Evolutionary conservation across 768 basidiomycete genomes (phyloP).

Genomic region (Hebeloma cylindrosporum): DNA sequence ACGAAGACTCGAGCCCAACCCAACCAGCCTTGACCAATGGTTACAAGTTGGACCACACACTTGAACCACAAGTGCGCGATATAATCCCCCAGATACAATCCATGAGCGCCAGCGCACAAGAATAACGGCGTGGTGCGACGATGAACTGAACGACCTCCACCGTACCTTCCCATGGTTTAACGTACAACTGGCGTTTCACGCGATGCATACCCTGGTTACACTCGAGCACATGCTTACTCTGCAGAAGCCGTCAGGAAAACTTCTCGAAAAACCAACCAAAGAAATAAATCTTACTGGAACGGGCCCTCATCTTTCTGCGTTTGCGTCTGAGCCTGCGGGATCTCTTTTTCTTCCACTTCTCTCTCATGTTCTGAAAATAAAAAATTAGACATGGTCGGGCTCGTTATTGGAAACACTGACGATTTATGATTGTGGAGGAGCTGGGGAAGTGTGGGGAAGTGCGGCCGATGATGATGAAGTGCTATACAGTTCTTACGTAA

Average conservation of each 20-base stretch:
- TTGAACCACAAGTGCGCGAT: constrained; percentile 7
- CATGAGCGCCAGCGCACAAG: background rate
- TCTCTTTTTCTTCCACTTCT: constrained; percentile 97
- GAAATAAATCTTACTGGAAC: constrained; percentile 66
- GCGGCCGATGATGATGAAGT: too few species aligned
- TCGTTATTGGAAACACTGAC: constrained; percentile 24
- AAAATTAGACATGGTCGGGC: background rate
- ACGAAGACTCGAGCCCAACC: constrained; percentile 12
- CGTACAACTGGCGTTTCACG: constrained; percentile 6
- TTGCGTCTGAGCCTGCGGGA: constrained; percentile 91
- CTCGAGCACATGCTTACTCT: constrained; percentile 38
- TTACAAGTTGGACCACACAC: constrained; percentile 8
- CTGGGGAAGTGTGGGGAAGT: constrained; percentile 19
- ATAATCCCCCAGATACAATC: constrained; percentile 12
- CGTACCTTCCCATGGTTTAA: background rate
- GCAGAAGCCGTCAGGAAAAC: constrained; percentile 9
- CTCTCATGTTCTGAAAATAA: constrained; percentile 67
- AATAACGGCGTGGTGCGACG: too few species aligned
- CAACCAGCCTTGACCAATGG: constrained; percentile 13
- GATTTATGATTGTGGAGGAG: constrained; percentile 33
- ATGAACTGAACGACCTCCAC: constrained; percentile 1
- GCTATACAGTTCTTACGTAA: constrained; percentile 48
- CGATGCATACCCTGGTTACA: constrained; percentile 17
- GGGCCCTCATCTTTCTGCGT: constrained; percentile 94
- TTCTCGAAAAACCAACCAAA: background rate